These are phyloP conservation scores for Aspergillus amoenus DNA, from an alignment of 2,329 filamentous ascomycete species.

Conservation along the genomic window DNA sequence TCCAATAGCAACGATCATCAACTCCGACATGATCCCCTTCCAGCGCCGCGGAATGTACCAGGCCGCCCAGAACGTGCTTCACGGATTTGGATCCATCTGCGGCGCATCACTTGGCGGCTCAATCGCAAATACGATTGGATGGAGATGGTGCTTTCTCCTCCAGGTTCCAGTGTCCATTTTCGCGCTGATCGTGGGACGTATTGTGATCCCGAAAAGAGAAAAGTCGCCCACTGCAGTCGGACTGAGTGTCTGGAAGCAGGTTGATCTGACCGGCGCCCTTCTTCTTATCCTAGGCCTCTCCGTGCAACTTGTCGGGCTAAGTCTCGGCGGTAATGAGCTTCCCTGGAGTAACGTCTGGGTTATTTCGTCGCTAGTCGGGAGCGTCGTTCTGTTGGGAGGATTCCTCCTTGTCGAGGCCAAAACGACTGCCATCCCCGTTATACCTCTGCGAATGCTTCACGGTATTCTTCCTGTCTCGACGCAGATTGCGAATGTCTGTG, in stretches of 20 bases:
- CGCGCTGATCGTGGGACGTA: conserved; percentile 54
- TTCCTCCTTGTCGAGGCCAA: conserved; percentile 44
- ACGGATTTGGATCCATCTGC: conserved; percentile 63
- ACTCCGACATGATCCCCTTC: conserved; percentile 72
- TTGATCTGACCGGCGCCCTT: conserved; percentile 60
- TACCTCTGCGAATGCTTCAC: conserved; percentile 53
- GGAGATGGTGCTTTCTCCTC: conserved; percentile 56
- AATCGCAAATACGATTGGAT: conserved; percentile 46
- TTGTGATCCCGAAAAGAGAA: conserved; percentile 52
- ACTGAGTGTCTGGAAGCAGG: conserved; percentile 49
- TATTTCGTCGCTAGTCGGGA: conserved; percentile 38
- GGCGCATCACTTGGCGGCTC: conserved; percentile 47
- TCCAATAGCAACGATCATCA: conserved; percentile 61
- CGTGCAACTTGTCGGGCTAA: conserved; percentile 50
- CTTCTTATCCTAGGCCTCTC: conserved; percentile 60
- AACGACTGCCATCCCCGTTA: conserved; percentile 45
- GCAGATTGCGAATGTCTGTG: conserved; percentile 60
- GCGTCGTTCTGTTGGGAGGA: conserved; percentile 35
- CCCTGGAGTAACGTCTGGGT: conserved; percentile 47
- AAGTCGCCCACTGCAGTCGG: not conserved
- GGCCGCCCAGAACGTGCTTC: conserved; percentile 60
- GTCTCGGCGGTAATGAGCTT: conserved; percentile 47
- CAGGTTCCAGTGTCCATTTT: conserved; percentile 60
- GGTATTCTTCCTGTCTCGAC: conserved; percentile 56
- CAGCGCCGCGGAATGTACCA: conserved; percentile 72